Percentiles rank a stretch among this genome's conserved stretches.
Conservation (phyloP, 2,329 filamentous ascomycete genomes). For the Gaeumannomyces sp. region DNA sequence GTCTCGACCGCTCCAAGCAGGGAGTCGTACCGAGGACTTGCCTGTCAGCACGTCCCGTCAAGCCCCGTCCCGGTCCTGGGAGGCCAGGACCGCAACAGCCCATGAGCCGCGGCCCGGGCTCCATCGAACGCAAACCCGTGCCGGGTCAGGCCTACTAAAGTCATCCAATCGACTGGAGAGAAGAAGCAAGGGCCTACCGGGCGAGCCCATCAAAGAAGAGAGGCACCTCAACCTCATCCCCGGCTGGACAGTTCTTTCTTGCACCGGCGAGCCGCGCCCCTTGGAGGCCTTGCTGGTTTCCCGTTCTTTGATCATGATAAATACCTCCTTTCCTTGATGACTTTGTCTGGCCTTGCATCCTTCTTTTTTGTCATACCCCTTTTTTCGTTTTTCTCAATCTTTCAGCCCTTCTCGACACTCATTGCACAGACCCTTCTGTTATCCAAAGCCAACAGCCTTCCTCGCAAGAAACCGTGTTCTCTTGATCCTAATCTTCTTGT, state of each 20-base stretch:
- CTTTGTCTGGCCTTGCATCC: not conserved
- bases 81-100: constrained; percentile 19
- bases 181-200: not conserved
- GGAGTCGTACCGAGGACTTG: constrained; percentile 93
- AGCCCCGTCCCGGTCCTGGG: constrained; percentile 60
- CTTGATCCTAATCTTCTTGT: too few species aligned
- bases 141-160: constrained; percentile 45
- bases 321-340: constrained; percentile 3
- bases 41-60: constrained; percentile 84
- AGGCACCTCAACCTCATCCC: not conserved
- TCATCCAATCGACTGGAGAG: not conserved
- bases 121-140: constrained; percentile 49
- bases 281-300: not conserved
- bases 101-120: constrained; percentile 21
- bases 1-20: constrained; percentile 83
- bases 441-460: not conserved
- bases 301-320: constrained; percentile 3
- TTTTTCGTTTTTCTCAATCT: not conserved
- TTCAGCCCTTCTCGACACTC: not conserved
- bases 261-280: not conserved
- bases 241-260: not conserved
- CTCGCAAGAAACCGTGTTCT: too few species aligned
- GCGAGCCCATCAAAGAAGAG: not conserved
- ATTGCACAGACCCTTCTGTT: not conserved
- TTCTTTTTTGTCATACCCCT: not conserved